These are phyloP conservation scores for Phytophthora pisi DNA, from an alignment of 352 stramenopile genomes.

Conservation along the genomic window DNA sequence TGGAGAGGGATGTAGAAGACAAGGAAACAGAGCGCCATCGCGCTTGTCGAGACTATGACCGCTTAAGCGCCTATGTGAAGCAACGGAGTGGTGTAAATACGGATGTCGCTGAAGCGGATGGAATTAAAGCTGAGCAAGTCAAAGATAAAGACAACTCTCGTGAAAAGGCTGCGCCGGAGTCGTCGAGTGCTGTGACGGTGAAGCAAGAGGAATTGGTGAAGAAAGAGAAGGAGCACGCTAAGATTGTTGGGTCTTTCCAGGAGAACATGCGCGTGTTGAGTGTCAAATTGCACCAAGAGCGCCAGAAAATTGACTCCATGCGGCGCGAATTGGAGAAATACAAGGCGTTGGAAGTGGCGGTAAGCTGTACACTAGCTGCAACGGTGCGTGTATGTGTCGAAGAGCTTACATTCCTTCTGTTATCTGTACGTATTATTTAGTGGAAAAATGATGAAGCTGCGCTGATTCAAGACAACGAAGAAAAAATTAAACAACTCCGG, in stretches of 20 bases:
- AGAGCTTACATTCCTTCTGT: neutral
- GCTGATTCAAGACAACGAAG: conserved; percentile 59
- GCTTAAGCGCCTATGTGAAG: conserved; percentile 65
- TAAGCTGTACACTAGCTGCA: conserved; percentile 25
- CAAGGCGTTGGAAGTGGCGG: conserved; percentile 61
- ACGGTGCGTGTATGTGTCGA: neutral
- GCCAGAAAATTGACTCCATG: conserved; percentile 44
- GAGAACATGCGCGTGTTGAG: conserved; percentile 47
- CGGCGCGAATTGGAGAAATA: conserved; percentile 66
- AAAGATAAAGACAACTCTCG: conserved; percentile 27
- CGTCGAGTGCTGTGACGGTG: conserved; percentile 18
- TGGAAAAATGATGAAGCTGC: conserved; percentile 64
- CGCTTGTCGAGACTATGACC: conserved; percentile 79
- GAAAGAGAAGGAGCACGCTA: conserved; percentile 42
- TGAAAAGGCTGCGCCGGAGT: conserved; percentile 16
- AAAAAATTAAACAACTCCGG: conserved; percentile 61
- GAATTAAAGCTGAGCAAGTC: conserved; percentile 30
- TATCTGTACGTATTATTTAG: conserved; percentile 24
- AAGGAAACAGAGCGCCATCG: conserved; percentile 84
- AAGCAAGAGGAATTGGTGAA: conserved; percentile 40
- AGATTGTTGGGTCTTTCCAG: conserved; percentile 39
- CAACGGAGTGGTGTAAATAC: conserved; percentile 31
- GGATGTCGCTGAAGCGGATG: conserved; percentile 12
- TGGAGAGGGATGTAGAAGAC: conserved; percentile 69
- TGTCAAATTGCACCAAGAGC: conserved; percentile 59